Evolutionary conservation across 441 rosid genomes (phyloP).

Genomic region (Pelargonium myrrhifolium): DNA sequence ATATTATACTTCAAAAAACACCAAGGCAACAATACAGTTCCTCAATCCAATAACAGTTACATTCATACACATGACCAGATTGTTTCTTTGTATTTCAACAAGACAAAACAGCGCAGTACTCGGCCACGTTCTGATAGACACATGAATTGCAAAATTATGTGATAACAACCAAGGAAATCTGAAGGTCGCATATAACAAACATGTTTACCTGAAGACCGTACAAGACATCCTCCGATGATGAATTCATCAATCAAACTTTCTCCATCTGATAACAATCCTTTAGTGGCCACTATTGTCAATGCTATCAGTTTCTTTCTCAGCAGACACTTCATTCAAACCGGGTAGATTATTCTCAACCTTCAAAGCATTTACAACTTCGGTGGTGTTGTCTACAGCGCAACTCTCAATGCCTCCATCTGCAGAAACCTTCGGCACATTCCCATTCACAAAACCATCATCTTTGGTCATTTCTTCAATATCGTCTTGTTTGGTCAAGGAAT

Average conservation of each 20-base stretch:
- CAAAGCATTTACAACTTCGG: not conserved
- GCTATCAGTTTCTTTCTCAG: not conserved
- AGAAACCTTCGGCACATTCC: conserved; percentile 6
- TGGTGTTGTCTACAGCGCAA: not conserved
- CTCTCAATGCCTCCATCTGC: conserved; percentile 8
- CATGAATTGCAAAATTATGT: conserved; percentile 6
- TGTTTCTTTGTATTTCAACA: conserved; percentile 2
- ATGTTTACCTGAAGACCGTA: not conserved
- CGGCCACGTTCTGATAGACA: conserved; percentile 8
- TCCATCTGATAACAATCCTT: not conserved
- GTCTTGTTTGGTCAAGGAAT: conserved; percentile 9
- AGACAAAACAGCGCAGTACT: not conserved
- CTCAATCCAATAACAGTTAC: conserved; percentile 14
- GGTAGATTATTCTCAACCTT: conserved; percentile 5
- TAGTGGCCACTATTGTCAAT: not conserved
- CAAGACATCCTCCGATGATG: not conserved
- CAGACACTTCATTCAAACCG: not conserved
- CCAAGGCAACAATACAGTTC: conserved; percentile 6
- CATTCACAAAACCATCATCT: conserved; percentile 16
- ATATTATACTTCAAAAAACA: too few relatives aligned
- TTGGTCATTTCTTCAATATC: conserved; percentile 5
- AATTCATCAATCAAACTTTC: too few relatives aligned
- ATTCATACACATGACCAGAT: not conserved
- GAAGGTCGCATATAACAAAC: not conserved
- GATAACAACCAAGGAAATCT: not conserved